Evolutionary conservation across 768 basidiomycete genomes (phyloP).

Genomic region (Leucocoprinus leucothites): DNA sequence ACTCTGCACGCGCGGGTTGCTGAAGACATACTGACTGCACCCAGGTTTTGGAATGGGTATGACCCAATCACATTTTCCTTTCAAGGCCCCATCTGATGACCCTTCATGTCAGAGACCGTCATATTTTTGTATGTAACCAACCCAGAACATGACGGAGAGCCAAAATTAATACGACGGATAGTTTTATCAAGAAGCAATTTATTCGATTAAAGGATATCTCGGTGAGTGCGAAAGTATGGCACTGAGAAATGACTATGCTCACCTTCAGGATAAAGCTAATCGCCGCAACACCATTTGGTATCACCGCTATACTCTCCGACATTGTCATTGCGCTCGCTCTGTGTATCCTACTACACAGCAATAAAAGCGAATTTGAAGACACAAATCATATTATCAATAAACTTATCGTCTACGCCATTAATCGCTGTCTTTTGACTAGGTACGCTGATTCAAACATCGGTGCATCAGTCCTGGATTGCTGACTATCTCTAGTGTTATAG

Average conservation of each 20-base stretch:
- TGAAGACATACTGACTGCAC: neutral
- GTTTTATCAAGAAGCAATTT: constrained; percentile 37
- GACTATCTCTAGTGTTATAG: constrained; percentile 28
- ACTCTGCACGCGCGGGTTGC: neutral
- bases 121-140: constrained; percentile 28
- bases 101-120: constrained; percentile 30
- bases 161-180: constrained; percentile 13
- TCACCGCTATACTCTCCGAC: constrained; percentile 44
- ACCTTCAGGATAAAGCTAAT: constrained; percentile 21
- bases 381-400: constrained; percentile 43
- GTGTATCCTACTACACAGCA: constrained; percentile 37
- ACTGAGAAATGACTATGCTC: neutral
- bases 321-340: constrained; percentile 40
- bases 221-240: constrained; percentile 20
- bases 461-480: neutral
- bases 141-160: neutral
- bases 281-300: constrained; percentile 41
- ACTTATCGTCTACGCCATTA: constrained; percentile 46
- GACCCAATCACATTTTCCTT: constrained; percentile 1
- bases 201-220: constrained; percentile 29
- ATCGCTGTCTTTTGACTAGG: constrained; percentile 52
- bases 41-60: constrained; percentile 40
- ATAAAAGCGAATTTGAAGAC: constrained; percentile 35
- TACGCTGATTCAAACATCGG: constrained; percentile 15
- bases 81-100: neutral